These are phyloP conservation scores for Cryptococcus sp. DNA, from an alignment of 1,284 basidiomycete genomes.

Conservation along the genomic window DNA sequence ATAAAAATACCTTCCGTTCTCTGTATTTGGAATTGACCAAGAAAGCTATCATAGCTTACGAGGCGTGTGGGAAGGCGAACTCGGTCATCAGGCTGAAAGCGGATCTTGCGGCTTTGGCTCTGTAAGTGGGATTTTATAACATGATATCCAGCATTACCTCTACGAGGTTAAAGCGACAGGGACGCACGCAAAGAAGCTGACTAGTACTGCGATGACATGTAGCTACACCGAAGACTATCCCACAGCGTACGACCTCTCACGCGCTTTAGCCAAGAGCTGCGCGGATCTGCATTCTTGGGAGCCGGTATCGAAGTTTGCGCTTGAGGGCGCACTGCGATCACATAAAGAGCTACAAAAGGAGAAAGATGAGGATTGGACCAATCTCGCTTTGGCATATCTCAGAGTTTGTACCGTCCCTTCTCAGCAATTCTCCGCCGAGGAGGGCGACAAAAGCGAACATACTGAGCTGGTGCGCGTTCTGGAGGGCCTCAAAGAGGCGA, in stretches of 20 bases:
- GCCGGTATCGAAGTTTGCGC: conserved; percentile 35
- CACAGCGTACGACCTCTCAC: conserved; percentile 37
- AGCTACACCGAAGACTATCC: conserved; percentile 33
- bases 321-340: conserved; percentile 36
- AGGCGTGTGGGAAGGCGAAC: conserved; percentile 73
- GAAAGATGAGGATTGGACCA: conserved; percentile 39
- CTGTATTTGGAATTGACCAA: conserved; percentile 73
- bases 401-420: conserved; percentile 24
- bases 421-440: not conserved
- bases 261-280: conserved; percentile 38
- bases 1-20: conserved; percentile 67
- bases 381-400: conserved; percentile 47
- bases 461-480: conserved; percentile 17
- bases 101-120: conserved; percentile 78
- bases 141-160: not conserved
- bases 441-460: not conserved
- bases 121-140: conserved; percentile 59
- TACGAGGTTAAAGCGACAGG: not conserved
- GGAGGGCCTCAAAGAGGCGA: conserved; percentile 19
- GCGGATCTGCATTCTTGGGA: conserved; percentile 43
- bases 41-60: conserved; percentile 78
- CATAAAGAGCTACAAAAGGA: conserved; percentile 28
- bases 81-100: conserved; percentile 81
- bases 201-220: not conserved
- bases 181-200: not conserved